A percentile compares a stretch with the other conserved stretches of the same genome.
These are phyloP conservation scores for Nicotiana noctiflora DNA, from an alignment of 257 asterid species.

Conservation along the genomic window DNA sequence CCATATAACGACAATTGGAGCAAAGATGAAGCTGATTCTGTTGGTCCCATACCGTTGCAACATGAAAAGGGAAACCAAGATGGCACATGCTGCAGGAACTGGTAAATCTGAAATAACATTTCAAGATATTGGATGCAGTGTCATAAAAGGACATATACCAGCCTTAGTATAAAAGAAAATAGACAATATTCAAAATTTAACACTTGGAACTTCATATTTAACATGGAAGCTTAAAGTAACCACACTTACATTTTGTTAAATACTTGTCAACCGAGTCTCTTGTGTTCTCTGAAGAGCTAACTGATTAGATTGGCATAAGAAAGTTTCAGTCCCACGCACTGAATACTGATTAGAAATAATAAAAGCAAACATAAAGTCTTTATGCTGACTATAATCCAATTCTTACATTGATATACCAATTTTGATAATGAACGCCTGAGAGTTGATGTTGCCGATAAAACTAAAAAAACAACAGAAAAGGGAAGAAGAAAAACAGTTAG, in stretches of 20 bases:
- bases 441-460: constrained; percentile 69
- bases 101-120: constrained; percentile 52
- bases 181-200: too few species aligned
- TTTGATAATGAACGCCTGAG: constrained; percentile 69
- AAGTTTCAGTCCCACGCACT: too few species aligned
- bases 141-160: too few species aligned
- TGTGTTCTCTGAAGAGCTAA: constrained; percentile 39
- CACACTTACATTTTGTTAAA: constrained; percentile 57
- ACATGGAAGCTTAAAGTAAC: too few species aligned
- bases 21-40: constrained; percentile 70
- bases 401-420: constrained; percentile 54
- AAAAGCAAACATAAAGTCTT: neutral
- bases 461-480: constrained; percentile 27
- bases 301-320: constrained; percentile 22
- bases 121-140: too few species aligned
- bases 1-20: constrained; percentile 86
- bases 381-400: neutral
- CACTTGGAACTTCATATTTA: too few species aligned
- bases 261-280: constrained; percentile 38
- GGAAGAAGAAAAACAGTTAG: too few species aligned
- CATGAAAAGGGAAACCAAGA: constrained; percentile 81
- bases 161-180: too few species aligned
- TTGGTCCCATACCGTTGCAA: constrained; percentile 81
- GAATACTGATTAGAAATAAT: too few species aligned
- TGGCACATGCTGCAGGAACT: constrained; percentile 72